phyloP scores from a whole-genome alignment of 495 filamentous ascomycete species.

The Talaromyces trachyspermus region DNA sequence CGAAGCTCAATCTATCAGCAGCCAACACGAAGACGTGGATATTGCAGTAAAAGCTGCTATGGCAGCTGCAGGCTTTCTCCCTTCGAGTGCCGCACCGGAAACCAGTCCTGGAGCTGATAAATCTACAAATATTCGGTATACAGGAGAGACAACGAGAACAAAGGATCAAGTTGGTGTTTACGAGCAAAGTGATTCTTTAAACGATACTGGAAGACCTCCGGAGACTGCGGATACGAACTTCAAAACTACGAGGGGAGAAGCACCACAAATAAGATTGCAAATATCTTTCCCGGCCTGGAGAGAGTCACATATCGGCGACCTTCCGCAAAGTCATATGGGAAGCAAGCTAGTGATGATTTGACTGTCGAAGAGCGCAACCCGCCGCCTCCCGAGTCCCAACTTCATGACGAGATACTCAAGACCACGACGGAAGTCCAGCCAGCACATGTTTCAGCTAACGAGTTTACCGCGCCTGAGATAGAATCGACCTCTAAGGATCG shows the following conservation, averaged over 20 bases:
- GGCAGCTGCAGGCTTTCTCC: slow-evolving; percentile 5
- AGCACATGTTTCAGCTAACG: not conserved
- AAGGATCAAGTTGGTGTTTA: not conserved
- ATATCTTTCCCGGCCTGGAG: slow-evolving; percentile 32
- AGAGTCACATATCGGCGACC: slow-evolving; percentile 27
- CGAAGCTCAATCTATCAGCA: not conserved
- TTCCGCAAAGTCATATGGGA: slow-evolving; percentile 3
- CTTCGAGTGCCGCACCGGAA: not conserved
- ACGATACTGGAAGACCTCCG: not conserved
- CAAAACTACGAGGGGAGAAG: not conserved
- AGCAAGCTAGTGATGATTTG: not conserved
- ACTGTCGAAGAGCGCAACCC: slow-evolving; percentile 2
- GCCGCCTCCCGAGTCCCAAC: not conserved
- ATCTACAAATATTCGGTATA: not conserved
- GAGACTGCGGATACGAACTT: not conserved
- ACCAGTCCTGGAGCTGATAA: not conserved
- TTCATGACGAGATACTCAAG: not conserved
- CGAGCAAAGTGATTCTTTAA: not conserved
- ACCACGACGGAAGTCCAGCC: not conserved
- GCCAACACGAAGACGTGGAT: slow-evolving; percentile 7
- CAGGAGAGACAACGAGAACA: slow-evolving; percentile 10
- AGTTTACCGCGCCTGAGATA: slow-evolving; percentile 25
- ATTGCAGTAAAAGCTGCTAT: not conserved
- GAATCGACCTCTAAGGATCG: slow-evolving; percentile 47
- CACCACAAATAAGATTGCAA: slow-evolving; percentile 23